Evolutionary conservation across 2,329 filamentous ascomycete genomes (phyloP).

Genomic region (Leptographium flavum): DNA sequence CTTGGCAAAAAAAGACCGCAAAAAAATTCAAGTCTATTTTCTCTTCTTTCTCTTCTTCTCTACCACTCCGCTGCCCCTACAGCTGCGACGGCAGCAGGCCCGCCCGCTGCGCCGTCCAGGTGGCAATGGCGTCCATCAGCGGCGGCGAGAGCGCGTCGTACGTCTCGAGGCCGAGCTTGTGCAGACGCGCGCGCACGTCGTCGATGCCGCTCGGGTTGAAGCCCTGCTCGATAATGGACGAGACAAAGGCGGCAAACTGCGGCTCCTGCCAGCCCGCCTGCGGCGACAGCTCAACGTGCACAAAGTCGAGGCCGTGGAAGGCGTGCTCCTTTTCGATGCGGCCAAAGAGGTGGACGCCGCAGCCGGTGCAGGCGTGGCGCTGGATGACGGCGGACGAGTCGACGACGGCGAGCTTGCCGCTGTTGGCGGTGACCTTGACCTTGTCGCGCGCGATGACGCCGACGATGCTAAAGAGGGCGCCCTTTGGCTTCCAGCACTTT

Average conservation of each 20-base stretch:
- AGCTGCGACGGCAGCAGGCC: slow-evolving; percentile 14
- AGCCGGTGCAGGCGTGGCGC: slow-evolving; percentile 45
- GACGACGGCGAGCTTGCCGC: slow-evolving; percentile 39
- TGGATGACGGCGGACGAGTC: slow-evolving; percentile 43
- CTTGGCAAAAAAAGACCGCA: no score
- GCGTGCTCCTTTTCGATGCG: slow-evolving; percentile 50
- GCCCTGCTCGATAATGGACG: slow-evolving; percentile 54
- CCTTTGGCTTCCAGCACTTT: slow-evolving; percentile 56
- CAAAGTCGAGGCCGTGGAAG: slow-evolving; percentile 57
- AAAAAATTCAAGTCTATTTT: no score
- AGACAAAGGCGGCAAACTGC: slow-evolving; percentile 56
- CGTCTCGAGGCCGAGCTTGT: slow-evolving; percentile 38
- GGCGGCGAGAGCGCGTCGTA: slow-evolving; percentile 49
- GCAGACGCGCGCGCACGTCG: slow-evolving; percentile 38
- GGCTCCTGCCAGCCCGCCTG: slow-evolving; percentile 56
- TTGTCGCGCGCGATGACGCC: slow-evolving; percentile 43
- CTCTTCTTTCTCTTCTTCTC: not conserved
- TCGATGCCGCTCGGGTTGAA: slow-evolving; percentile 40
- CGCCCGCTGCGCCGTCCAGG: slow-evolving; percentile 36
- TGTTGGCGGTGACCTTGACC: slow-evolving; percentile 42
- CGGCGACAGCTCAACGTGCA: slow-evolving; percentile 47
- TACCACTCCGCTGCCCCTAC: not conserved
- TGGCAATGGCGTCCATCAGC: slow-evolving; percentile 48
- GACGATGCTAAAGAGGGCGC: slow-evolving; percentile 49
- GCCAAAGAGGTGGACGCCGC: slow-evolving; percentile 48